phyloP scores from a whole-genome alignment of 176 grass and related monocot genomes.

The Bromus sterilis region DNA sequence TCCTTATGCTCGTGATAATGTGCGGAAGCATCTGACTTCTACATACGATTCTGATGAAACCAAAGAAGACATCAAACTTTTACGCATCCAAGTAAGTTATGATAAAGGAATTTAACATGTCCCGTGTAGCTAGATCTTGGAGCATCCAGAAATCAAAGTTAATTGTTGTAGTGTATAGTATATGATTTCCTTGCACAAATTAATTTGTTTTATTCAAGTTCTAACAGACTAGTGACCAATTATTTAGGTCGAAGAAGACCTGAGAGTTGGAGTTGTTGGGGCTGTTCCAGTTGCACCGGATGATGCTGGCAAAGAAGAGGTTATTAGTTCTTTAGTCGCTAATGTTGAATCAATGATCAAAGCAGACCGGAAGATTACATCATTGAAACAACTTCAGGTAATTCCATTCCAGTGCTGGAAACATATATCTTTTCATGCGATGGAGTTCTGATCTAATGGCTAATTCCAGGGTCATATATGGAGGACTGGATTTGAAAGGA shows the following conservation, averaged over 20 bases:
- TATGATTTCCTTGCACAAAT: background rate
- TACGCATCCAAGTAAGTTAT: slow-evolving; percentile 70
- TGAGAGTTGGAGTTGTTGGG: slow-evolving; percentile 50
- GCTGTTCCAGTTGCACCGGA: slow-evolving; percentile 61
- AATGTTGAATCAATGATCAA: slow-evolving; percentile 96
- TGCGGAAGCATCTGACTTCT: slow-evolving; percentile 66
- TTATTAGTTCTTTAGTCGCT: slow-evolving; percentile 65
- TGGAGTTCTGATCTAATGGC: slow-evolving; percentile 13
- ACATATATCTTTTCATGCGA: background rate
- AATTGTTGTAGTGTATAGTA: background rate
- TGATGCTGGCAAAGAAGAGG: slow-evolving; percentile 56
- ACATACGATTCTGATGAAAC: slow-evolving; percentile 79
- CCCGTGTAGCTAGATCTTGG: background rate
- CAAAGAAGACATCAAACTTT: slow-evolving; percentile 83
- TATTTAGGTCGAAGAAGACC: slow-evolving; percentile 79
- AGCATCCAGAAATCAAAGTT: background rate
- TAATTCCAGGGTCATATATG: slow-evolving; percentile 93
- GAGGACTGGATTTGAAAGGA: slow-evolving; percentile 83
- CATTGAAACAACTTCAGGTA: slow-evolving; percentile 99
- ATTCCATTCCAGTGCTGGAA: background rate
- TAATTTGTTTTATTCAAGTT: slow-evolving; percentile 19
- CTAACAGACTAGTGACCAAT: slow-evolving; percentile 8
- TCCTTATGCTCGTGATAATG: slow-evolving; percentile 91
- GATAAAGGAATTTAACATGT: background rate
- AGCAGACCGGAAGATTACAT: slow-evolving; percentile 90